A percentile compares a stretch with the other conserved stretches of the same genome.
Conservation (phyloP, 2,329 filamentous ascomycete species). For the Beauveria medogensis region DNA sequence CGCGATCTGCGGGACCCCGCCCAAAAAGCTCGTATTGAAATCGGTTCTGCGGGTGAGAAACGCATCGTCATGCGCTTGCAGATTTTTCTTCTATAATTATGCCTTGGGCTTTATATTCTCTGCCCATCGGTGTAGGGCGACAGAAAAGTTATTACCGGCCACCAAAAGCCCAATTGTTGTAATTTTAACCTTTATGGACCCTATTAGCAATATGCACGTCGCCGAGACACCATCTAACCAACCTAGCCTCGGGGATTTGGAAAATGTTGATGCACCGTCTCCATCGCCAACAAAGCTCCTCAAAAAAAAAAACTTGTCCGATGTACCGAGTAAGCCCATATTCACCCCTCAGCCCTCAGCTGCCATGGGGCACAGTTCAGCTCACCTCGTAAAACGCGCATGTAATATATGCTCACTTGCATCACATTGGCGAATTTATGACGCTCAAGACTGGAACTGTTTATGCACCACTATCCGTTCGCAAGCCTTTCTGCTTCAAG, state of each 20-base stretch:
- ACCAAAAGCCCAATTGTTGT: too few species aligned
- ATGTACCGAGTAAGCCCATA: background rate
- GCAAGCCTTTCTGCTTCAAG: constrained; percentile 4
- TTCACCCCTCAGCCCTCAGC: background rate
- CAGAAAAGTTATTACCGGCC: background rate
- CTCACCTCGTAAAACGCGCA: background rate
- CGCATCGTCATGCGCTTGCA: background rate
- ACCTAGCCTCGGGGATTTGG: too few species aligned
- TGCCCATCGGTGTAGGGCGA: background rate
- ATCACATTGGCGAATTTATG: background rate
- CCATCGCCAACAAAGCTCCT: background rate
- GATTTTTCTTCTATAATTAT: background rate
- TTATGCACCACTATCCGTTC: background rate
- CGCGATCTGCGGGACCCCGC: constrained; percentile 2
- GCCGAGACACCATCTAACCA: background rate
- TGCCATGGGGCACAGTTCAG: background rate
- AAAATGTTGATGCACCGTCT: background rate
- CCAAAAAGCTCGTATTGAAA: constrained; percentile 5
- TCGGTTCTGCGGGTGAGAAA: background rate
- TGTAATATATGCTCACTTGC: background rate
- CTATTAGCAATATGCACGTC: background rate
- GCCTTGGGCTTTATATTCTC: background rate
- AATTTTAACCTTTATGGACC: too few species aligned
- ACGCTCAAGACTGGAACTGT: background rate
- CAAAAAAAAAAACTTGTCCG: background rate